Conservation (phyloP, 768 basidiomycete species). For the Leccinum subgranulosum region DNA sequence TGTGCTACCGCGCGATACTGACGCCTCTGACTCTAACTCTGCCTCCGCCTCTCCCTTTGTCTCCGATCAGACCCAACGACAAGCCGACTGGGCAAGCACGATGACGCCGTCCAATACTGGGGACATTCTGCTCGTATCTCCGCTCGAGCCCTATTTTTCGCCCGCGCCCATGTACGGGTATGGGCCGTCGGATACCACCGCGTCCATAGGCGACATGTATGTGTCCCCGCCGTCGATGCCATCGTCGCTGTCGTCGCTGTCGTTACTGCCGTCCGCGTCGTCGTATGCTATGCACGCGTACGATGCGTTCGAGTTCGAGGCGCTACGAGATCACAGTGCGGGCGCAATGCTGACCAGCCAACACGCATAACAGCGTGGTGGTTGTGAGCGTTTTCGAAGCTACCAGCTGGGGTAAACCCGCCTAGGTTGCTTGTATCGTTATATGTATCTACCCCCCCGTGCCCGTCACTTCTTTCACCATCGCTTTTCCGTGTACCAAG, state of each 20-base stretch:
- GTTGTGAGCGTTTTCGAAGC: neutral
- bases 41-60: constrained; percentile 6
- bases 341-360: constrained; percentile 16
- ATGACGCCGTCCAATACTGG: constrained; percentile 1
- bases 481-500: neutral
- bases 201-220: constrained; percentile 16
- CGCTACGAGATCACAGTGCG: constrained; percentile 28
- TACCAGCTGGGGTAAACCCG: neutral
- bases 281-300: constrained; percentile 18
- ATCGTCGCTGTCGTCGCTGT: neutral
- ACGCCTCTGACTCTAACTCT: neutral
- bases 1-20: constrained; percentile 7
- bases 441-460: neutral
- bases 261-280: constrained; percentile 1
- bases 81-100: constrained; percentile 9
- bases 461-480: neutral
- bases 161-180: constrained; percentile 17
- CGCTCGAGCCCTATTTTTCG: constrained; percentile 15
- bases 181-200: constrained; percentile 16
- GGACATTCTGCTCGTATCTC: constrained; percentile 15
- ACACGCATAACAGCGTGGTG: constrained; percentile 13
- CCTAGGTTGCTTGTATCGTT: constrained; percentile 31
- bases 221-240: neutral
- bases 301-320: constrained; percentile 35
- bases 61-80: constrained; percentile 3